A percentile compares a stretch with the other conserved stretches of the same genome.
phyloP scores from a whole-genome alignment of 2,329 filamentous ascomycete genomes.

The Botrytis hyacinthi region DNA sequence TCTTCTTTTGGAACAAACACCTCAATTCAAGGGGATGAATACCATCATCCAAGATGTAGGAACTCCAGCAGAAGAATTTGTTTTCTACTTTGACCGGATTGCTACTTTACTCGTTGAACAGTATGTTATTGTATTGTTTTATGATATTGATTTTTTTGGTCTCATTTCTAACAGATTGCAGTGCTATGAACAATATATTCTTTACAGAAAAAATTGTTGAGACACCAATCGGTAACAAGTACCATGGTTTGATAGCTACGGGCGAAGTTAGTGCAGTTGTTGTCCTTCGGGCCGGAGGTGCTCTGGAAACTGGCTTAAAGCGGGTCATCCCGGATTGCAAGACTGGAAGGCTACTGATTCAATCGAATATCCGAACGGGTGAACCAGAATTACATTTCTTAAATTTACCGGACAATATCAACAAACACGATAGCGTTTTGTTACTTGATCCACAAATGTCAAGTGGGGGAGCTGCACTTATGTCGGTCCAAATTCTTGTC shows the following conservation, averaged over 20 bases:
- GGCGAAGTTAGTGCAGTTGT: slow-evolving; percentile 83
- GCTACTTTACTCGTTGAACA: slow-evolving; percentile 80
- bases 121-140: slow-evolving; percentile 43
- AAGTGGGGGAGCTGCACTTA: slow-evolving; percentile 78
- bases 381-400: slow-evolving; percentile 93
- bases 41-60: slow-evolving; percentile 82
- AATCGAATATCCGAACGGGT: slow-evolving; percentile 79
- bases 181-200: slow-evolving; percentile 72
- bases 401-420: slow-evolving; percentile 72
- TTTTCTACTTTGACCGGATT: slow-evolving; percentile 94
- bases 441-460: slow-evolving; percentile 94
- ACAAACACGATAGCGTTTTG: slow-evolving; percentile 74
- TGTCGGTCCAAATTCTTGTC: slow-evolving; percentile 94
- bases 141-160: neutral
- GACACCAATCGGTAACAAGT: slow-evolving; percentile 69
- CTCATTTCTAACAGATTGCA: slow-evolving; percentile 39
- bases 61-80: slow-evolving; percentile 83
- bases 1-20: slow-evolving; percentile 69
- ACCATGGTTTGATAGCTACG: slow-evolving; percentile 67
- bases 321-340: slow-evolving; percentile 91
- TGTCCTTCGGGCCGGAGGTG: slow-evolving; percentile 83
- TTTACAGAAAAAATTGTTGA: slow-evolving; percentile 63
- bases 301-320: slow-evolving; percentile 82
- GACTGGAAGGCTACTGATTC: slow-evolving; percentile 85
- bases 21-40: slow-evolving; percentile 83